Percentiles rank a stretch among this genome's conserved stretches.
Conservation (phyloP, 2,329 filamentous ascomycete species). For the Zymoseptoria pseudotritici region DNA sequence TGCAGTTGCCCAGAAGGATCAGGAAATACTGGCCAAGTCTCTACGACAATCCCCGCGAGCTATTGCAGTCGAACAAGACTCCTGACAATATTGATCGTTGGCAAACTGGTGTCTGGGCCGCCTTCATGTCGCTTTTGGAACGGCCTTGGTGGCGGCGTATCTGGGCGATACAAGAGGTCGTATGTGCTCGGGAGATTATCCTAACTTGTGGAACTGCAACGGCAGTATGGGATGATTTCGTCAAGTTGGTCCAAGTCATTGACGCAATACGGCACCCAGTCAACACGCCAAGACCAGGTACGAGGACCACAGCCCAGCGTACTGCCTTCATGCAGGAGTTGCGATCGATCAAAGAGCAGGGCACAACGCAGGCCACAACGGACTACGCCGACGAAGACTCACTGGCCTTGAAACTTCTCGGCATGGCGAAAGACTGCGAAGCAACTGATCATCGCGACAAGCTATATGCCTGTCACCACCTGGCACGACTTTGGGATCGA, state of each 20-base stretch:
- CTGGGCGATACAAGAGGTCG: slow-evolving; percentile 11
- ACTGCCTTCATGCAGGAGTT: slow-evolving; percentile 15
- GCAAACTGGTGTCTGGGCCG: slow-evolving; percentile 11
- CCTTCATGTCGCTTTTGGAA: slow-evolving; percentile 11
- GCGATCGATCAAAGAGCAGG: slow-evolving; percentile 11
- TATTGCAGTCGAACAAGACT: slow-evolving; percentile 8
- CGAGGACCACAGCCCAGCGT: slow-evolving; percentile 13
- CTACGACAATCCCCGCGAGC: slow-evolving; percentile 8
- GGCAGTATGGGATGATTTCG: slow-evolving; percentile 12
- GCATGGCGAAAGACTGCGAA: slow-evolving; percentile 16
- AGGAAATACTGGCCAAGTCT: slow-evolving; percentile 12
- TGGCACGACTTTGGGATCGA: slow-evolving; percentile 10
- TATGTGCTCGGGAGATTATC: slow-evolving; percentile 13
- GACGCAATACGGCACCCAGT: slow-evolving; percentile 8
- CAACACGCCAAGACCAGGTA: slow-evolving; percentile 8
- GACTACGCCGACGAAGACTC: slow-evolving; percentile 14
- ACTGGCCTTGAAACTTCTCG: slow-evolving; percentile 10
- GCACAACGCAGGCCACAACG: slow-evolving; percentile 11
- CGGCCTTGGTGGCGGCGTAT: slow-evolving; percentile 13
- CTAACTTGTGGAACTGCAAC: slow-evolving; percentile 13
- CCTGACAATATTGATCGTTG: slow-evolving; percentile 10
- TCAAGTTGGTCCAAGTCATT: slow-evolving; percentile 9
- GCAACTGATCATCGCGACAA: slow-evolving; percentile 17
- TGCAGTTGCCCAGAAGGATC: slow-evolving; percentile 13
- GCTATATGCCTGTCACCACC: slow-evolving; percentile 15